Conservation (phyloP, 805 yeast species). For the Nakazawaea laoshanensis region DNA sequence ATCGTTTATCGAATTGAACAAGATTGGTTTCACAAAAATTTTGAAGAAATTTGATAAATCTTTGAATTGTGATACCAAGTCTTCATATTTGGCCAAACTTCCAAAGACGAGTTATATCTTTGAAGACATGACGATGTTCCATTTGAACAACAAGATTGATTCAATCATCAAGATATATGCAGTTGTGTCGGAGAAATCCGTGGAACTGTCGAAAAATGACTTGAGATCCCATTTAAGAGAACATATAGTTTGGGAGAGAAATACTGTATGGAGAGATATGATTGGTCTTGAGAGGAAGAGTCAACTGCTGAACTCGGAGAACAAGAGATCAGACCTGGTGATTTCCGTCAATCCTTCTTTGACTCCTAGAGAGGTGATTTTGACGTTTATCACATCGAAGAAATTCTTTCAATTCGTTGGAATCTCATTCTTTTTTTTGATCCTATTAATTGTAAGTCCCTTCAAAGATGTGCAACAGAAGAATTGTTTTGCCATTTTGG, state of each 20-base stretch:
- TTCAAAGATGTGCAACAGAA: slow-evolving; percentile 55
- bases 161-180: slow-evolving; percentile 28
- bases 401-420: slow-evolving; percentile 32
- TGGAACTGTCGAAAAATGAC: slow-evolving; percentile 33
- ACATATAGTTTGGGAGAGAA: slow-evolving; percentile 94
- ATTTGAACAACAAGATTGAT: slow-evolving; percentile 46
- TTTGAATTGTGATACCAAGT: slow-evolving; percentile 50
- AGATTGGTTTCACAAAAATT: slow-evolving; percentile 84
- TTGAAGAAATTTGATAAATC: slow-evolving; percentile 89
- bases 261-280: slow-evolving; percentile 97
- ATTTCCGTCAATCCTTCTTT: slow-evolving; percentile 15
- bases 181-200: slow-evolving; percentile 28
- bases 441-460: slow-evolving; percentile 44
- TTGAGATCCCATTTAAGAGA: slow-evolving; percentile 61
- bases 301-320: slow-evolving; percentile 29
- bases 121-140: slow-evolving; percentile 32
- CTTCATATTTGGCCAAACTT: slow-evolving; percentile 44
- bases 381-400: slow-evolving; percentile 25
- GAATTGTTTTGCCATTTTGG: slow-evolving; percentile 77
- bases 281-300: slow-evolving; percentile 82
- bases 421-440: slow-evolving; percentile 40
- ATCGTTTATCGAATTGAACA: slow-evolving; percentile 76
- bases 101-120: slow-evolving; percentile 50
- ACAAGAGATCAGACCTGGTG: slow-evolving; percentile 14
- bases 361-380: slow-evolving; percentile 7